Evolutionary conservation across 108 stramenopile species (phyloP), one percentile per base, ranked within the genome.

Genomic region (Cyclotella baltica): DNA sequence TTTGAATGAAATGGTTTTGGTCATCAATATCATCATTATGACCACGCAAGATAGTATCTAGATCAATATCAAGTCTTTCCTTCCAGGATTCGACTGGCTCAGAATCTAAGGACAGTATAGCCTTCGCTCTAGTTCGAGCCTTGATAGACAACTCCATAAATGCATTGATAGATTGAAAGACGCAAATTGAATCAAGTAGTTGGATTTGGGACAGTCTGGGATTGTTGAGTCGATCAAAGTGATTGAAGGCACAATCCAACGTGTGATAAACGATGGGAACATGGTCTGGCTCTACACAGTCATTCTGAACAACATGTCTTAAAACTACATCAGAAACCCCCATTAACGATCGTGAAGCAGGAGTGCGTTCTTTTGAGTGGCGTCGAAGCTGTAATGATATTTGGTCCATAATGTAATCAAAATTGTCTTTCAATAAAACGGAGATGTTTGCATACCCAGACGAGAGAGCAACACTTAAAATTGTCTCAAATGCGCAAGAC

Each of bases 351-450:
- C 82, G 78, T 30, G 37, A 48, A 37, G 79, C 56, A 20, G 38
- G 11, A 23, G 50, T 69, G 15, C 61, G 58, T n/a, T 74, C 80
- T 63, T 40, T 63, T 47, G 72, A 66, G 47, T 81, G 73, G 25
- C 46, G 68, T 35, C 73, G 80, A 36, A 83, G 65, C 51, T 47
- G 57, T 47, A 75, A 35, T 4, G 78, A 78, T 29, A 83, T 40
- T 5, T 59, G 62, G 73, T 83, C 83, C 23, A 86, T 34, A 33
- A 86, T 55, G 47, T 86, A 86, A 76, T 86, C 85, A 36, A 86
- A 83, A 62, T 86, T 86, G 19, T 53, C 23, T 19, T 61, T 52
- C 3, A 86, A 16, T 47, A 86, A 65, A 10, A 64, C 67, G 20
- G 65, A 51, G 30, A 84, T 59, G 22, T 74, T 62, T 25, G 25